A percentile compares a stretch with the other conserved stretches of the same genome.
phyloP scores from a whole-genome alignment of 306 rosid genomes.

The Coriaria nepalensis region DNA sequence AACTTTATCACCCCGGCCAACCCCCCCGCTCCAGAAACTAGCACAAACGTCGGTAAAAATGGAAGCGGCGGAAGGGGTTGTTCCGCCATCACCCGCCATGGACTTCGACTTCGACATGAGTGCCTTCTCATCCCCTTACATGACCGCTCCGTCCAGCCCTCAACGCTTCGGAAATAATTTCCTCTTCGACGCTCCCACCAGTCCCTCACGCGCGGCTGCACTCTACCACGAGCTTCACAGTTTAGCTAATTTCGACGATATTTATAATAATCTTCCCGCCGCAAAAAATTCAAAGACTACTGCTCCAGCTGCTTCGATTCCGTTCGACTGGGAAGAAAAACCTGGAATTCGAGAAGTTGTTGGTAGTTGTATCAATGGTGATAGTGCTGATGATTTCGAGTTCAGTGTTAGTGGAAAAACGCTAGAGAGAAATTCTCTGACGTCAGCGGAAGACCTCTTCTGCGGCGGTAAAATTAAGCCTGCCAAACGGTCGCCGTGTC shows the following conservation, averaged over 20 bases:
- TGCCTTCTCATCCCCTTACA: conserved; percentile 64
- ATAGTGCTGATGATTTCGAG: conserved; percentile 42
- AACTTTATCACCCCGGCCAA: conserved; percentile 3
- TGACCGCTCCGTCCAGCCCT: conserved; percentile 89
- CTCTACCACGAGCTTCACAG: conserved; percentile 15
- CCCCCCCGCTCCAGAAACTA: not conserved
- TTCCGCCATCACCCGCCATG: conserved; percentile 8
- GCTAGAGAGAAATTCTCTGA: conserved; percentile 25
- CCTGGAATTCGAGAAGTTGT: conserved; percentile 39
- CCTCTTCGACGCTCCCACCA: conserved; percentile 77
- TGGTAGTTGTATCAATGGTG: not conserved
- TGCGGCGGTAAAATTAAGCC: conserved; percentile 68
- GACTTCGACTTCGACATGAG: conserved; percentile 56
- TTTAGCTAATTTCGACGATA: not conserved
- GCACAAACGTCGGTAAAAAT: conserved; percentile 16
- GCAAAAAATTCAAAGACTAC: not conserved
- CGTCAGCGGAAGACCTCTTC: conserved; percentile 75
- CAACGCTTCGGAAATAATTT: conserved; percentile 41
- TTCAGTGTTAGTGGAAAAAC: conserved; percentile 42
- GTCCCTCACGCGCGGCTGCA: conserved; percentile 44
- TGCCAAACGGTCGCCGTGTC: conserved; percentile 39
- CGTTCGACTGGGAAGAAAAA: conserved; percentile 48
- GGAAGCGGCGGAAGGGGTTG: conserved; percentile 12
- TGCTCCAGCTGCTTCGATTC: conserved; percentile 25
- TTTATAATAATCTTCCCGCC: conserved; percentile 1